Base-by-base conservation (phyloP, 371 early-diverging fungal genomes). In the Mucor sp. region DNA sequence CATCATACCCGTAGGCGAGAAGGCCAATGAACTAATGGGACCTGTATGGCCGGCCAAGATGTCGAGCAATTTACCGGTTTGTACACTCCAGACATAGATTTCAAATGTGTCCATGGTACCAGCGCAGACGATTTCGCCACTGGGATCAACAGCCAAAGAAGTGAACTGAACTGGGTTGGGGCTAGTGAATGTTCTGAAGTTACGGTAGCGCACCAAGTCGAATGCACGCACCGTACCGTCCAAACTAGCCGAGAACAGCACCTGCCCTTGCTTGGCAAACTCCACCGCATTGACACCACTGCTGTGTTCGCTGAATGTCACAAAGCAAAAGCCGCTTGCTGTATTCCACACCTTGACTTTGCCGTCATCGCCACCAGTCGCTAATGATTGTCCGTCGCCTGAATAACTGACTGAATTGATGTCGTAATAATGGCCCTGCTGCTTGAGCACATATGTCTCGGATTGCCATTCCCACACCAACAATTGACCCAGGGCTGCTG, bases 381-480 rank as follows among this genome's bases (percentile, higher is more conserved):
- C 98, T 44, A 99, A 78, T 59, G 88, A 91, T 77, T 98, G 97
- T n/a, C 98, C 96, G 71, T 98, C 97, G 9, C 91, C 79, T 6
- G 97, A 94, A 77, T 96, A 98, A 0, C 94, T 85, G 0, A 97
- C 74, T 33, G 91, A 85, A 71, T 89, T 92, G 91, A 97, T 96
- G 68, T 95, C 95, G 82, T 95, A 94, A 60, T 89, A 91, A 67
- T 99, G 99, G 11, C 98, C 98, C 79, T 99, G 99, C 74, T 99
- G 99, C 78, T 98, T 98, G 48, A 99, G 80, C 15, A 98, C 93
- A 71, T 97, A 98, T 0, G 97, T 92, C 74, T 99, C 99, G 39
- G 97, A 97, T 79, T 97, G 95, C 99, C 99, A 99, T 75, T 99
- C 99, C 99, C 99, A 99, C 2, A 99, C 98, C 48, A 98, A 82